These are phyloP conservation scores for Stylosanthes scabra DNA, from an alignment of 331 rosid genomes.

Conservation along the genomic window DNA sequence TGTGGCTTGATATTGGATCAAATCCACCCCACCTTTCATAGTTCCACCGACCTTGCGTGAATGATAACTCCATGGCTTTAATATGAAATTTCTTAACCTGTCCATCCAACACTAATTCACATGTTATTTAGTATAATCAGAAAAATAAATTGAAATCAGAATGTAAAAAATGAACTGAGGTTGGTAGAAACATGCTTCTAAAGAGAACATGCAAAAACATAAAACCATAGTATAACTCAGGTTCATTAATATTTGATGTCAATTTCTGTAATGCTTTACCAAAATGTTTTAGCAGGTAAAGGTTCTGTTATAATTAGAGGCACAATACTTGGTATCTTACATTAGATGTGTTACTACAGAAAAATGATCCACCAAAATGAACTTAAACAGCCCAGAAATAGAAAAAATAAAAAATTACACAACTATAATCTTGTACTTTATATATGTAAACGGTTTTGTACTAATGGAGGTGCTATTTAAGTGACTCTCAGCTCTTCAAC, in stretches of 20 bases:
- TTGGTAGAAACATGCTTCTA: conserved; percentile 10
- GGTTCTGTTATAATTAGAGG: neutral
- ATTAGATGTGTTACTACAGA: neutral
- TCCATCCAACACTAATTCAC: conserved; percentile 53
- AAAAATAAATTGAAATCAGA: neutral
- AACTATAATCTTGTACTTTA: neutral
- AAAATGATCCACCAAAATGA: neutral
- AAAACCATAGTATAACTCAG: neutral
- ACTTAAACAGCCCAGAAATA: neutral
- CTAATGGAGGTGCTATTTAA: neutral
- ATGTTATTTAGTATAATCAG: conserved; percentile 49
- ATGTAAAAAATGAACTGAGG: neutral
- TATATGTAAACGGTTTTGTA: neutral
- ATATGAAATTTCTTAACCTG: conserved; percentile 80
- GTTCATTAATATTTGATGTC: neutral
- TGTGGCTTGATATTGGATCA: conserved; percentile 84
- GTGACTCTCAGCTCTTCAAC: neutral
- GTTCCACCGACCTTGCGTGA: conserved; percentile 97
- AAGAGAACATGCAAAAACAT: conserved; percentile 22
- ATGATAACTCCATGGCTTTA: conserved; percentile 88
- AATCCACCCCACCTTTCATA: conserved; percentile 93
- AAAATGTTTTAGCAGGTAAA: neutral
- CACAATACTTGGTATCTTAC: neutral
- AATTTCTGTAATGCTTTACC: neutral
- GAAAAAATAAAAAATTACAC: neutral